These are phyloP conservation scores for Pseudogymnoascus sp. DNA, from an alignment of 2,329 filamentous ascomycete genomes.

Conservation along the genomic window DNA sequence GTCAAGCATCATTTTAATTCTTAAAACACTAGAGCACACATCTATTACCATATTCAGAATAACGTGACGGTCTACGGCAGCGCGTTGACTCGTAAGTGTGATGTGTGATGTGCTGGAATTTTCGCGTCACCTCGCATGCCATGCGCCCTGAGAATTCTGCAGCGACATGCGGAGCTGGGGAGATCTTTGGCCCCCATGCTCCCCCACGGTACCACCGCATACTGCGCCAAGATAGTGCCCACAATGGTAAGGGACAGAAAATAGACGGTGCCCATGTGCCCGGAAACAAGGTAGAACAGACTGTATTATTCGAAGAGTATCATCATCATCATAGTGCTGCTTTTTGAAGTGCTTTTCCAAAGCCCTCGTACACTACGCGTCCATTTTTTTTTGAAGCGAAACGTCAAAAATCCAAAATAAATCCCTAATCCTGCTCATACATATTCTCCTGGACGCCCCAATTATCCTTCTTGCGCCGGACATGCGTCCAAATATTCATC, in stretches of 20 bases:
- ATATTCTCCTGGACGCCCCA: constrained; percentile 6
- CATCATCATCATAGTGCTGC: not conserved
- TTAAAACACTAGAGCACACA: not conserved
- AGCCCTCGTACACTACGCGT: constrained; percentile 1
- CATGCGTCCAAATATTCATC: not conserved
- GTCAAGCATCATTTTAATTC: not conserved
- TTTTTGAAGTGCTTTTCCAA: constrained; percentile 5
- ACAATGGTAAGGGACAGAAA: not conserved
- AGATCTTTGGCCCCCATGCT: not conserved
- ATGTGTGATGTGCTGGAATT: constrained; percentile 6
- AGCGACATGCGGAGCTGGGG: constrained; percentile 2
- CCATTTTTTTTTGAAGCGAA: not conserved
- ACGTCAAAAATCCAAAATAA: not conserved
- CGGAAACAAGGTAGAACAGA: not conserved
- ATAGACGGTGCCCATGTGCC: not conserved
- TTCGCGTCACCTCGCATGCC: constrained; percentile 6
- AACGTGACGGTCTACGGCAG: not conserved
- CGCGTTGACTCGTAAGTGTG: not conserved
- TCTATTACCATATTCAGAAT: not conserved
- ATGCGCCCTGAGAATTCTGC: constrained; percentile 9
- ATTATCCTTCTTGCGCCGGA: constrained; percentile 6
- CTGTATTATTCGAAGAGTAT: constrained; percentile 3
- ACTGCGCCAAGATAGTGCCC: not conserved
- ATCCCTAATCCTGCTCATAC: constrained; percentile 8
- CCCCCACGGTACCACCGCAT: constrained; percentile 4